Evolutionary conservation across 2,329 filamentous ascomycete genomes (phyloP), one percentile per base, ranked within the genome.

Genomic region (Fusarium hostae): DNA sequence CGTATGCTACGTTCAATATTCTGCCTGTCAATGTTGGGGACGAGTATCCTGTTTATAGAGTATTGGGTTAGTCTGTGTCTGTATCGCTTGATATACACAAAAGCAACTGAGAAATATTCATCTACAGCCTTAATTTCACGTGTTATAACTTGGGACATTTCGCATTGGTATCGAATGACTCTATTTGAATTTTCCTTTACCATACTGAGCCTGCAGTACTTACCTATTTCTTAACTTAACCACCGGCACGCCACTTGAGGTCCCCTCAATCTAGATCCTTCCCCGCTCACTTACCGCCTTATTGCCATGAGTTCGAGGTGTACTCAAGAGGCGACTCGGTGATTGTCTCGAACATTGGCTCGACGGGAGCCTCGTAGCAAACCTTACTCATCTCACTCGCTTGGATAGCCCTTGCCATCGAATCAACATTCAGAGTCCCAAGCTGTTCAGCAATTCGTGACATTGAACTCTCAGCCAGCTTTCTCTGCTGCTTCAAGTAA

Each of bases 31-130:
- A 51, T 15, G 65, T 35, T 5, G 77, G 76, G 2, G 74, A 77
- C 8, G 77, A 79, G 45, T 79, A 78, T 28, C 77, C 77, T 6
- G 72, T 79, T 0, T 79, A 78, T 40, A 72, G 77, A 48, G 66
- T 76, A 2, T 55, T 75, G 20, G 26, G 15, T 12, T 66, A 64
- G 16, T 22, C 13, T 34, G 11, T 9, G 3, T 6, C 4, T 22
- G 10, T 16, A 7, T 8, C 26, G 5, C 28, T 48, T 10, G 30
- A 24, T 28, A 16, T 13, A n/a, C 15, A 35, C 3, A 9, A 30
- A 11, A 16, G 13, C 6, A 30, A 30, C 15, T 8, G 20, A 35
- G 9, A 11, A 22, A 30, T 22, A 16, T 20, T 30, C 41, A 22
- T 6, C 4, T 47, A 6, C 16, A 7, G 8, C 3, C 6, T 22